Conservation (phyloP, 257 asterid genomes). For the Linaria vulgaris region DNA sequence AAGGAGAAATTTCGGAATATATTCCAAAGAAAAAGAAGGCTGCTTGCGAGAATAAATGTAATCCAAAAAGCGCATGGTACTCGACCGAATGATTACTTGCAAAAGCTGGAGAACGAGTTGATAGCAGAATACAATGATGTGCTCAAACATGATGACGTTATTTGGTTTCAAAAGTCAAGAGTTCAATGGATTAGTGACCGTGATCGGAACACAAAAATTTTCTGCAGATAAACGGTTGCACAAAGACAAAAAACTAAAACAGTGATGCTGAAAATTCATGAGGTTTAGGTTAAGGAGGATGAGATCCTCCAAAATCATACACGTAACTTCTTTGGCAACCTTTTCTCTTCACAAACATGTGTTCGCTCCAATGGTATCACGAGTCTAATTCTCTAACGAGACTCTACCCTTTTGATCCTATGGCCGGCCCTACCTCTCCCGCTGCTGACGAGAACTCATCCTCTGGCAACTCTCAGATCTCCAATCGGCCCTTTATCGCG, state of each 20-base stretch:
- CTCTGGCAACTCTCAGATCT: too few species aligned
- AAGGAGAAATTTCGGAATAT: background rate
- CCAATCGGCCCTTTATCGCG: too few species aligned
- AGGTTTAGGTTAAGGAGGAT: background rate
- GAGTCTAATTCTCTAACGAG: too few species aligned
- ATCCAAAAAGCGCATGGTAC: background rate
- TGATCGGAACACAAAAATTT: background rate
- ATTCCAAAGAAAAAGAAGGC: background rate
- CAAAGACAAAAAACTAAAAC: background rate
- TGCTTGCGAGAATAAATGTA: background rate
- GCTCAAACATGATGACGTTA: background rate
- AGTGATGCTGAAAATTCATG: background rate
- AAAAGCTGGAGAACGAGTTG: background rate
- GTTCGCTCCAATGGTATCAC: too few species aligned
- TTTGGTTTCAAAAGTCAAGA: slow-evolving; percentile 3
- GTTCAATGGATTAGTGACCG: background rate
- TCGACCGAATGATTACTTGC: background rate
- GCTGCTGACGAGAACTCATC: too few species aligned
- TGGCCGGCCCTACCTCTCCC: too few species aligned
- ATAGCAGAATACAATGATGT: background rate
- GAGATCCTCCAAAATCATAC: background rate
- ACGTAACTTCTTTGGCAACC: background rate
- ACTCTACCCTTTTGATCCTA: too few species aligned
- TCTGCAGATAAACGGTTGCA: background rate
- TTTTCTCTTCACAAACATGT: background rate